Evolutionary conservation across 257 asterid species (phyloP).

Genomic region (Leptodermis oblonga): DNA sequence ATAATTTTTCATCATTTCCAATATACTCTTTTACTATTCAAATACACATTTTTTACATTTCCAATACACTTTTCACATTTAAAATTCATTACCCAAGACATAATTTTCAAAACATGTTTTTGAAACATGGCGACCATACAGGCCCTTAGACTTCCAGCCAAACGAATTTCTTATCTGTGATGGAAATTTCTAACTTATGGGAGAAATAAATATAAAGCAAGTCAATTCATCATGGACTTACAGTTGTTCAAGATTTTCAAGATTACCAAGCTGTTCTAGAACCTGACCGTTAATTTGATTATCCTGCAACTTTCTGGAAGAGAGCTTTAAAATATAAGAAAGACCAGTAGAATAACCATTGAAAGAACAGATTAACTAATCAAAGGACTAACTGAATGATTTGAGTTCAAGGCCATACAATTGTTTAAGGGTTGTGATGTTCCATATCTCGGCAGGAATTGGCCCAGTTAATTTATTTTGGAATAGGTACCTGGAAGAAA

Average conservation of each 20-base stretch:
- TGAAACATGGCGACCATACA: no score
- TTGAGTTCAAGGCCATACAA: conserved; percentile 7
- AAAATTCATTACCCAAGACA: no score
- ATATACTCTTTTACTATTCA: no score
- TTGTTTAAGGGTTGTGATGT: background rate
- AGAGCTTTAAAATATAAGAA: background rate
- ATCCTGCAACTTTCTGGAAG: background rate
- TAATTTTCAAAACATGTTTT: no score
- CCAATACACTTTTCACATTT: no score
- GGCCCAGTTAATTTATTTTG: background rate
- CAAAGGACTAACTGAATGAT: background rate
- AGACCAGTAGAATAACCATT: background rate
- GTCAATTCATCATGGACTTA: no score
- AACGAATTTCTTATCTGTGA: no score
- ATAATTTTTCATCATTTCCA: no score
- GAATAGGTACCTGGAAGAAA: background rate
- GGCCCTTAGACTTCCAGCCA: no score
- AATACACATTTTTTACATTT: no score
- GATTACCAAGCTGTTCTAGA: conserved; percentile 16
- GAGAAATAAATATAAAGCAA: no score
- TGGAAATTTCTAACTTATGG: no score
- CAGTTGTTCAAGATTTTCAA: background rate
- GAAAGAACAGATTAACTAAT: background rate
- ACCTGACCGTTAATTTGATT: conserved; percentile 8
- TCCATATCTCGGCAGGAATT: conserved; percentile 11